Base-by-base conservation (phyloP, 495 filamentous ascomycete genomes). In the Lasiosphaeria miniovina region DNA sequence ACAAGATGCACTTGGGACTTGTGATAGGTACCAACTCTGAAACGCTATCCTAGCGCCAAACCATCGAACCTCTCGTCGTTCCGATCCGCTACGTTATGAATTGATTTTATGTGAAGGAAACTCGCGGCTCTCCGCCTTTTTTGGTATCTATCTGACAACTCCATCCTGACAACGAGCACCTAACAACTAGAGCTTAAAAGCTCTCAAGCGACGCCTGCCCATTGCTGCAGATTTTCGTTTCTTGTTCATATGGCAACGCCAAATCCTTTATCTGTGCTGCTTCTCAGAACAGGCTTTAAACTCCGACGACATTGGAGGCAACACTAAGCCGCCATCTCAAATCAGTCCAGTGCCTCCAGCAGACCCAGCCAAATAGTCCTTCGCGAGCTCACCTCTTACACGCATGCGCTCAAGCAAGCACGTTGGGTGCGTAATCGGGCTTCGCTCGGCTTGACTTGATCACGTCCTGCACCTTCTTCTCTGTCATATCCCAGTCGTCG, bases 401-500 rank as follows among this genome's bases (percentile, higher is more conserved):
- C 34, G 51, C 51, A 12, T 43, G 53, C 15, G 36, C 33, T 38
- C 43, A 17, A 35, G 9, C 36, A 46, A 60, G 9, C 48, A 69
- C 71, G 55, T 68, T 74, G 8, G 78, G 78, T n/a, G 73, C 75
- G 55, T 75, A 88, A 54, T 80, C 82, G 3, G 82, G 76, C 61
- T 85, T 85, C 36, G 90, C 86, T 54, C 91, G 82, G 49, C 83
- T 84, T 62, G 85, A 90, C 77, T 92, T 93, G 78, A 96, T 90
- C 41, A 92, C 84, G 49, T 81, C 82, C 77, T 96, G 90, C 58
- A 97, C 85, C 50, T 84, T 81, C 55, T 80, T 77, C 74, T 96
- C 93, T n/a, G 92, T 89, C 43, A 80, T 73, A 61, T 97, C 93
- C 92, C 92, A 96, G 68, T 97, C 91, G 14, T 83, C 77, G 17